A percentile compares a stretch with the other conserved stretches of the same genome.
These are phyloP conservation scores for Aplosporella prunicola DNA, from an alignment of 2,329 filamentous ascomycete species.

Conservation along the genomic window DNA sequence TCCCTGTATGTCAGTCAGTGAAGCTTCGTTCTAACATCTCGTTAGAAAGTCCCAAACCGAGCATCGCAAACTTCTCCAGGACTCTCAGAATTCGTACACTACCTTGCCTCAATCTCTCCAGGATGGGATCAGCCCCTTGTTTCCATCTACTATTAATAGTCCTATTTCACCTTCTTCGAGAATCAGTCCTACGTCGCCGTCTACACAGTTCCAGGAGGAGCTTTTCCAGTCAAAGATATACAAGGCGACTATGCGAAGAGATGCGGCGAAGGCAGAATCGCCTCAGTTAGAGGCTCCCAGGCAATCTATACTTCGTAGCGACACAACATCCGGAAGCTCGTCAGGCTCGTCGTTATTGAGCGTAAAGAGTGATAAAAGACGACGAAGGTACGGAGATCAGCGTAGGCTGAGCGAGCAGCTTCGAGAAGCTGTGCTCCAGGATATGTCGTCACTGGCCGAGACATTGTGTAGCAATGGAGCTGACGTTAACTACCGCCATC, in stretches of 20 bases:
- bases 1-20: not conserved
- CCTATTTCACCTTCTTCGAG: no score
- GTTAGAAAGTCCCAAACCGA: not conserved
- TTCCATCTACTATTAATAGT: not conserved
- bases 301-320: no score
- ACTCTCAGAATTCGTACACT: not conserved
- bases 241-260: no score
- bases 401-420: not conserved
- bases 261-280: no score
- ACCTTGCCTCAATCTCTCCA: not conserved
- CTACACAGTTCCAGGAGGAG: no score
- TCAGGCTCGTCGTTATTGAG: no score
- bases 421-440: not conserved
- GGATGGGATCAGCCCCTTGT: not conserved
- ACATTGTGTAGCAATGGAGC: not conserved
- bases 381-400: not conserved
- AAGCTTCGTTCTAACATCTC: not conserved
- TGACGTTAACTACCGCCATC: not conserved
- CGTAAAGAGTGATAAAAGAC: no score
- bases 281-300: no score
- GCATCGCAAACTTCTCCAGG: not conserved
- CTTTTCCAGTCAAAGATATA: no score
- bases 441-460: not conserved
- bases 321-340: no score
- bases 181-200: no score